Percentiles rank a stretch among this genome's conserved stretches.
These are phyloP conservation scores for Hypsizygus marmoreus DNA, from an alignment of 768 basidiomycete species.

Conservation along the genomic window DNA sequence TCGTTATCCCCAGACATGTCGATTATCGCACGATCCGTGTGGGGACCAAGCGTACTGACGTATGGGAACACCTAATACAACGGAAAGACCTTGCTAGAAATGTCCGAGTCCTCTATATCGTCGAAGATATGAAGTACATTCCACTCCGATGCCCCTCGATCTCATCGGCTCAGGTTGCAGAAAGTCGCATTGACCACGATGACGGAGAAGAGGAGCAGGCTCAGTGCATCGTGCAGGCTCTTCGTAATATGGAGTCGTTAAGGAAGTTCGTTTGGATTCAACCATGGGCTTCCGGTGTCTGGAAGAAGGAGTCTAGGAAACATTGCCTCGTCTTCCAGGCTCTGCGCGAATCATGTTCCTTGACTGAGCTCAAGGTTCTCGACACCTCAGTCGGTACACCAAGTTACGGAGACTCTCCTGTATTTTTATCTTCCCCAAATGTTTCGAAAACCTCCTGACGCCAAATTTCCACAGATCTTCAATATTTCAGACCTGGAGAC, in stretches of 20 bases:
- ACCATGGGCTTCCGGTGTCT: neutral
- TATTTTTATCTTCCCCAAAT: neutral
- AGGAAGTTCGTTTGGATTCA: slow-evolving; percentile 2
- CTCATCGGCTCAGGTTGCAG: too few species aligned
- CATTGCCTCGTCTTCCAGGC: neutral
- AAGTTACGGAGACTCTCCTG: neutral
- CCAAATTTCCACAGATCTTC: neutral
- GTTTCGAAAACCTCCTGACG: neutral
- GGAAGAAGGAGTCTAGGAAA: neutral
- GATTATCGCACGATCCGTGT: slow-evolving; percentile 52
- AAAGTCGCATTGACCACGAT: too few species aligned
- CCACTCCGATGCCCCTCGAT: too few species aligned
- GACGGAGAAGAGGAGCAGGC: neutral
- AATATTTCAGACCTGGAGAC: neutral
- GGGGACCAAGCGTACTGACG: slow-evolving; percentile 36
- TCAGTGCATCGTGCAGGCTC: neutral
- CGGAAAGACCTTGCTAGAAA: slow-evolving; percentile 50
- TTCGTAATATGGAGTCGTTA: slow-evolving; percentile 7
- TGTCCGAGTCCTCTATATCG: too few species aligned
- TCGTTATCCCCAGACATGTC: slow-evolving; percentile 49
- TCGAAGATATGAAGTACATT: too few species aligned
- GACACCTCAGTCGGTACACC: neutral
- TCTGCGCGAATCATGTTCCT: neutral
- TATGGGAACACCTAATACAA: slow-evolving; percentile 55
- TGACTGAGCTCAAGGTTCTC: neutral